phyloP scores from a whole-genome alignment of 2,329 filamentous ascomycete species.

The Cladophialophora immunda region DNA sequence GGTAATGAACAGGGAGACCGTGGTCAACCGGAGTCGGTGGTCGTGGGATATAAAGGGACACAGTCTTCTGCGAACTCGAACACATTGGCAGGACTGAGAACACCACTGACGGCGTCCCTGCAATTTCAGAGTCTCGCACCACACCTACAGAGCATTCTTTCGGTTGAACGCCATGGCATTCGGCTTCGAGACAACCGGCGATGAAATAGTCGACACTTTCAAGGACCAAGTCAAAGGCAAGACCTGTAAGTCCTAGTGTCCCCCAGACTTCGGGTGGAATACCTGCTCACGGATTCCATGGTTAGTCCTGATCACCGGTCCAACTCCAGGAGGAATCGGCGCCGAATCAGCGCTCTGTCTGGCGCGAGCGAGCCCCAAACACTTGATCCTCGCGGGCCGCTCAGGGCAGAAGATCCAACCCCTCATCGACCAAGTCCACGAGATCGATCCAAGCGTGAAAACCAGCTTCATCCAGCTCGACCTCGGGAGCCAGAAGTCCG shows the following conservation, averaged over 20 bases:
- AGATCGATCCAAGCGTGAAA: constrained; percentile 25
- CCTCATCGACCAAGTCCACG: constrained; percentile 40
- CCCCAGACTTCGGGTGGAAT: neutral
- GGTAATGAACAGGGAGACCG: neutral
- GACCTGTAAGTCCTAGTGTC: constrained; percentile 41
- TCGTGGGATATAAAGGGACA: neutral
- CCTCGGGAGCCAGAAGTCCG: constrained; percentile 29
- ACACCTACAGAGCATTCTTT: neutral
- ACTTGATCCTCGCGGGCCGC: constrained; percentile 43
- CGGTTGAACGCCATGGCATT: constrained; percentile 40
- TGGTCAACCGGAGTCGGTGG: neutral
- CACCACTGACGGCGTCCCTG: neutral
- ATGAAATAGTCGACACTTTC: constrained; percentile 45
- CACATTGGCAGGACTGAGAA: neutral
- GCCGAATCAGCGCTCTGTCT: constrained; percentile 43
- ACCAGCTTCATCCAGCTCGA: constrained; percentile 36
- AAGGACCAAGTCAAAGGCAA: constrained; percentile 44
- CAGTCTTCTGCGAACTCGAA: neutral
- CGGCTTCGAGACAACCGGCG: constrained; percentile 43
- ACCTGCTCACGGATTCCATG: constrained; percentile 4
- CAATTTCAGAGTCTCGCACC: neutral
- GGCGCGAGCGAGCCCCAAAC: constrained; percentile 41
- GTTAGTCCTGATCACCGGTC: constrained; percentile 44
- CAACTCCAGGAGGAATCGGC: constrained; percentile 41
- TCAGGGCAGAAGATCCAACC: constrained; percentile 41